Percentiles rank a stretch among this genome's conserved stretches.
These are phyloP conservation scores for Sherardia arvensis DNA, from an alignment of 257 asterid genomes.

Conservation along the genomic window DNA sequence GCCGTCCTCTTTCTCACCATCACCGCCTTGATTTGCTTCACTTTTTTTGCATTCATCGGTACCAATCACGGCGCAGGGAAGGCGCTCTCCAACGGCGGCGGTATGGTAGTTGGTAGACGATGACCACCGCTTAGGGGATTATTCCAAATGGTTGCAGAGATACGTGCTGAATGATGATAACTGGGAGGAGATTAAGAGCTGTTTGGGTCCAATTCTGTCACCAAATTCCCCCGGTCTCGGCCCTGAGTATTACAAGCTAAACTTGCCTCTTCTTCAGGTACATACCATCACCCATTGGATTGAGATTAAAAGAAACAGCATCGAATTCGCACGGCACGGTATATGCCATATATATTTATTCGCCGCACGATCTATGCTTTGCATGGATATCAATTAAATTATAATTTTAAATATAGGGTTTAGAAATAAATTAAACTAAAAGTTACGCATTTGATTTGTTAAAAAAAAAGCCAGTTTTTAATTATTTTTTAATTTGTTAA, in stretches of 20 bases:
- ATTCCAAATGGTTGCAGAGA: constrained; percentile 57
- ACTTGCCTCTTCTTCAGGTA: constrained; percentile 25
- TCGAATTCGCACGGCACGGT: too few species aligned
- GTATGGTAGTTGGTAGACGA: too few species aligned
- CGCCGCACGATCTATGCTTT: too few species aligned
- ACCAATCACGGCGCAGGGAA: constrained; percentile 39
- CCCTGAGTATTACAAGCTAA: constrained; percentile 16
- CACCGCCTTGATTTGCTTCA: constrained; percentile 30
- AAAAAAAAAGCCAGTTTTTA: too few species aligned
- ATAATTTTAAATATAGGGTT: too few species aligned
- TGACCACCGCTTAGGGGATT: constrained; percentile 41
- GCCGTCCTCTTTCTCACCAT: constrained; percentile 27
- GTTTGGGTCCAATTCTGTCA: constrained; percentile 44
- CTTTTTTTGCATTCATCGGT: constrained; percentile 41
- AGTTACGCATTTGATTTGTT: too few species aligned
- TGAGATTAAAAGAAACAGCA: too few species aligned
- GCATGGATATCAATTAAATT: too few species aligned
- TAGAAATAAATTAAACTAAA: too few species aligned
- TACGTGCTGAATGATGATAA: constrained; percentile 40
- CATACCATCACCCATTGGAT: too few species aligned
- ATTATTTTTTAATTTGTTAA: too few species aligned
- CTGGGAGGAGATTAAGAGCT: constrained; percentile 55
- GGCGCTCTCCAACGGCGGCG: constrained; percentile 37
- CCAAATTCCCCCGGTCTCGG: constrained; percentile 9
- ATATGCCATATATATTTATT: too few species aligned